Evolutionary conservation across 305 asterid genomes (phyloP).

Genomic region (Fraxinus sp.): DNA sequence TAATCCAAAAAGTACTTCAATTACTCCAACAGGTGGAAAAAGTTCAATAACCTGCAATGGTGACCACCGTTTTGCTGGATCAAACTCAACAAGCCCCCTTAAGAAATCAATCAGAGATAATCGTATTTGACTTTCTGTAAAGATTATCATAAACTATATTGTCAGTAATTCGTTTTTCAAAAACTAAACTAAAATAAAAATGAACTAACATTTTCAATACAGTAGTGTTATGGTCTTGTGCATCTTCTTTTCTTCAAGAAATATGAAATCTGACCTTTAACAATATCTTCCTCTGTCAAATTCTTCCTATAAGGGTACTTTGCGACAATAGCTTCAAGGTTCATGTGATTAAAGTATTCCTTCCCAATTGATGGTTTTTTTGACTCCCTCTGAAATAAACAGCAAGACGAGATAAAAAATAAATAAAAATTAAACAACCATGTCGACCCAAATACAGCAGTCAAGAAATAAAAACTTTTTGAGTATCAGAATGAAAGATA

Average conservation of each 20-base stretch:
- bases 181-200: conserved; percentile 13
- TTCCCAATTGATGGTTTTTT: conserved; percentile 86
- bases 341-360: conserved; percentile 91
- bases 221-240: conserved; percentile 2
- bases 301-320: conserved; percentile 85
- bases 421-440: conserved; percentile 3
- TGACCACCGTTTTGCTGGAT: conserved; percentile 99
- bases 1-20: conserved; percentile 19
- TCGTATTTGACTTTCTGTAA: conserved; percentile 78
- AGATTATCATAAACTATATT: conserved; percentile 18
- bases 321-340: conserved; percentile 76
- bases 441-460: background rate
- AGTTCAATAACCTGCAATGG: conserved; percentile 76
- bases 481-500: background rate
- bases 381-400: conserved; percentile 71
- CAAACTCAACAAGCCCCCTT: conserved; percentile 95
- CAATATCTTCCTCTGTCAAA: conserved; percentile 66
- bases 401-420: conserved; percentile 17
- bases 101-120: conserved; percentile 86
- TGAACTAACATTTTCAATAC: conserved; percentile 15
- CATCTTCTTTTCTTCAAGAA: conserved; percentile 22
- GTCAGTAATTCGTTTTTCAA: conserved; percentile 10
- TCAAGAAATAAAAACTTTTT: conserved; percentile 1
- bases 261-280: conserved; percentile 58
- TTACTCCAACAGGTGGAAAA: conserved; percentile 21